Evolutionary conservation across 768 basidiomycete genomes (phyloP), one percentile per base, ranked within the genome.

Genomic region (Mycena venus): DNA sequence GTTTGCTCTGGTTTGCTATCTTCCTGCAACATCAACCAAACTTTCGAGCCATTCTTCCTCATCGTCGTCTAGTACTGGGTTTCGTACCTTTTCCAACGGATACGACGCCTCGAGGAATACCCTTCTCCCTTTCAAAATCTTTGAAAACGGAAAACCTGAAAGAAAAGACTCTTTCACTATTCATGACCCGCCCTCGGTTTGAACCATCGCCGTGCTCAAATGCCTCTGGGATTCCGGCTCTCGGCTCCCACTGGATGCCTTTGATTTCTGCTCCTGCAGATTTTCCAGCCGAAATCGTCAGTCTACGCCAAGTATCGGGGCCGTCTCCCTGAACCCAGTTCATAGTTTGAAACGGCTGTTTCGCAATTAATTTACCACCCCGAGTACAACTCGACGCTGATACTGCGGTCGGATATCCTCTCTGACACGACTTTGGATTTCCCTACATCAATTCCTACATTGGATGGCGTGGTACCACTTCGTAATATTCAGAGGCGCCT

Each of bases 311-410:
- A 32, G 19, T 36, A 23, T 25, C 31, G 29, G 3, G 14, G 47
- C 25, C 70, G 40, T 31, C 19, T 42, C n/a, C 70, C 49, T 75
- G 23, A 78, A 67, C 53, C 47, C 49, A 74, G 62, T 51, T 40
- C 38, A 29, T 59, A 96, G 95, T 98, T 98, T 79, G 90, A 94
- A 75, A 79, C 82, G 1, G 95, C 94, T 0, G 81, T 94, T 36
- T 89, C 88, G 29, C 93, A 95, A 74, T 86, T 98, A 21, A 86
- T 96, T 9, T 89, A 94, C 42, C 96, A 98, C 79, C 97, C 97
- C 8, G 97, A 99, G 79, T 95, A 96, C 81, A 98, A 97, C 80
- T 96, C 96, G 0, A 94, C 95, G 0, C 89, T 98, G 31, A 98
- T 99, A 69, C 85, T 99, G 21, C 91, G 97, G 2, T 94, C 96